Evolutionary conservation across 2,329 filamentous ascomycete species (phyloP), one percentile per base, ranked within the genome.

Genomic region (Scleromitrula shiraiana): DNA sequence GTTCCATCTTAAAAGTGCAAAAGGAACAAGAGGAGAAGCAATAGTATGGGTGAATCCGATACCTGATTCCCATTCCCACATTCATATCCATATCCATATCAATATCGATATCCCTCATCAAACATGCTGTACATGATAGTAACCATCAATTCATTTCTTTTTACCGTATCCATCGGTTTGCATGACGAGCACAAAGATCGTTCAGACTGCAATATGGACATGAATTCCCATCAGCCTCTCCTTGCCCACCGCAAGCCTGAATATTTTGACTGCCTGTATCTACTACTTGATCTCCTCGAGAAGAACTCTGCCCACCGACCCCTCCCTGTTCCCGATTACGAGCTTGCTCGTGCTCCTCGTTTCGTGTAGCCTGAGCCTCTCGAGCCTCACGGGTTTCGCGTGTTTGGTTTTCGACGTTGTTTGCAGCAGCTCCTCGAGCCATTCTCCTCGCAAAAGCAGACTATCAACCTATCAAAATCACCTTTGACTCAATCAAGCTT

Each of bases 361-460:
- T 17, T 14, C 14, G 14, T 39, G 23, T 17, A 39, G 24, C 23
- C 33, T 39, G 42, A 15, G 32, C 15, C 10, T 39, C n/a, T n/a
- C n/a, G 22, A 19, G 41, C 22, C 12, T 44, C 30, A 17, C 15
- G 15, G 24, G 12, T 44, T 44, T 24, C 30, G n/a, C n/a, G 26
- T 29, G 26, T 7, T 29, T 29, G 26, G 7, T 7, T 12, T 29
- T 12, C 12, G 26, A 7, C 12, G 7, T 29, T 12, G 26, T 29
- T 29, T 29, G 26, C 37, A 15, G 38, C 24, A 26, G 30, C 20
- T 8, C 22, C 42, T 23, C 33, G 33, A 29, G 24, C 33, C n/a
- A 33, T 38, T 30, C 42, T 39, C 22, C 24, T 45, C 17, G 42
- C 42, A n/a, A 45, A 38, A 12, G n/a, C 42, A 22, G 42, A 45